Evolutionary conservation across 1,284 basidiomycete species (phyloP).

Genomic region (Naganishia sp.): DNA sequence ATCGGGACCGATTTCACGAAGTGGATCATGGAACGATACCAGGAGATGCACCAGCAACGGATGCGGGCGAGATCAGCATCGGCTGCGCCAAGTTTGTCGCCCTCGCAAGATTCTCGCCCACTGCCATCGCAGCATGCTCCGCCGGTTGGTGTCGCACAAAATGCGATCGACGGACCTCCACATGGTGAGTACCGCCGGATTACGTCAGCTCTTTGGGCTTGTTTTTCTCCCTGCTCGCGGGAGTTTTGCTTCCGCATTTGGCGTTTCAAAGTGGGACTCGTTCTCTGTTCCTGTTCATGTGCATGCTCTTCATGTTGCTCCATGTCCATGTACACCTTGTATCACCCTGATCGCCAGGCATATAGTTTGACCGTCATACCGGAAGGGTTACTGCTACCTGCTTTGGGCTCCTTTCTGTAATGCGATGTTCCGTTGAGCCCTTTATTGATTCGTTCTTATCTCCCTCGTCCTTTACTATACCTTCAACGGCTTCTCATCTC

Average conservation of each 20-base stretch:
- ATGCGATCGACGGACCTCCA: slow-evolving; percentile 20
- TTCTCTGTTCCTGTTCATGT: not conserved
- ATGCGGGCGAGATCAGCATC: slow-evolving; percentile 2
- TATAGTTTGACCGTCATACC: not conserved
- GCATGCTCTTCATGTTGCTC: not conserved
- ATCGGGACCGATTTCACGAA: slow-evolving; percentile 32
- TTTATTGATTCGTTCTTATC: not conserved
- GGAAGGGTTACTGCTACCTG: not conserved
- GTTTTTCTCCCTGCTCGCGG: not conserved
- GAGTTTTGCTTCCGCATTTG: slow-evolving; percentile 3
- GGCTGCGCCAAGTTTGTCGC: slow-evolving; percentile 1
- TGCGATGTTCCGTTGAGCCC: not conserved
- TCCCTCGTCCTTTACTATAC: not conserved
- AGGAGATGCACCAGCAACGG: not conserved
- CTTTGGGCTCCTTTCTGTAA: not conserved
- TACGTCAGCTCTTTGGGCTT: not conserved
- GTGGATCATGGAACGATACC: slow-evolving; percentile 14
- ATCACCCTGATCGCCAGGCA: not conserved
- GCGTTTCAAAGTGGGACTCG: not conserved
- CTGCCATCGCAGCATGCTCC: too few relatives aligned
- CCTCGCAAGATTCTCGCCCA: not conserved
- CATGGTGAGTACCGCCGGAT: slow-evolving; percentile 6
- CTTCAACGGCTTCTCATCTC: not conserved
- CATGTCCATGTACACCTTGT: not conserved
- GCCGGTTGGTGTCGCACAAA: not conserved